Base-by-base conservation (phyloP, 192 early-diverging fungal species). In the Podila epicladia region DNA sequence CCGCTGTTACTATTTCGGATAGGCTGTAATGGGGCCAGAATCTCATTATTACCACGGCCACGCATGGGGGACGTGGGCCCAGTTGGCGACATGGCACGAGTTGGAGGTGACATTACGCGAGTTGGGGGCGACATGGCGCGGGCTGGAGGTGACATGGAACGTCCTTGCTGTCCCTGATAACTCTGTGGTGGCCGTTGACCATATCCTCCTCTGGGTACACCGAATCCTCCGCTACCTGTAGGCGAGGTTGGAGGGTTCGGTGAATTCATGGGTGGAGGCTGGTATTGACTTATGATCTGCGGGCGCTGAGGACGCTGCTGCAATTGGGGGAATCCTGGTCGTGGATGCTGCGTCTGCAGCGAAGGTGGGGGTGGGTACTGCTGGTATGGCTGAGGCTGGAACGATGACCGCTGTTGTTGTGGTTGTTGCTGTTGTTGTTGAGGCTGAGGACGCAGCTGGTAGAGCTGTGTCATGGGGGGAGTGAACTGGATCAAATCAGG, bases 11-110 rank as follows among this genome's bases (percentile, higher is more conserved):
- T 38, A 24, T n/a, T 41, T 20, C 26, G 53, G 9, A 60, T 53
- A 2, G 32, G 24, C n/a, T 48, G 41, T 20, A 72, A 32, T 4
- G 71, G 71, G 22, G 65, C 62, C 17, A 65, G 19, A 26, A 72
- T 37, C 53, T 65, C 71, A 19, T 31, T 22, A 19, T 29, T 26
- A 6, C 41, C 41, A 15, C 28, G 45, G 17, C 28, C 41, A 17
- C 26, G 64, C n/a, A n/a, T 26, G 15, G 41, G 64, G 19, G 64
- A 51, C 5, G 35, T 22, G 20, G 35, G 26, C 19, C 35, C 22
- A 45, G 41, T 9, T 3, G 41, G 41, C 15, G 41, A 45, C 41
- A 45, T 12, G 0, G n/a, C n/a, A 24, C n/a, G 53, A 55, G 53
- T n/a, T 53, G 50, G 17, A 20, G 41, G 41, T 4, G 41, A 45